Percentiles rank a stretch among this genome's conserved stretches.
Evolutionary conservation across 495 filamentous ascomycete species (phyloP).

Genomic region (Rostrohypoxylon terebratum): DNA sequence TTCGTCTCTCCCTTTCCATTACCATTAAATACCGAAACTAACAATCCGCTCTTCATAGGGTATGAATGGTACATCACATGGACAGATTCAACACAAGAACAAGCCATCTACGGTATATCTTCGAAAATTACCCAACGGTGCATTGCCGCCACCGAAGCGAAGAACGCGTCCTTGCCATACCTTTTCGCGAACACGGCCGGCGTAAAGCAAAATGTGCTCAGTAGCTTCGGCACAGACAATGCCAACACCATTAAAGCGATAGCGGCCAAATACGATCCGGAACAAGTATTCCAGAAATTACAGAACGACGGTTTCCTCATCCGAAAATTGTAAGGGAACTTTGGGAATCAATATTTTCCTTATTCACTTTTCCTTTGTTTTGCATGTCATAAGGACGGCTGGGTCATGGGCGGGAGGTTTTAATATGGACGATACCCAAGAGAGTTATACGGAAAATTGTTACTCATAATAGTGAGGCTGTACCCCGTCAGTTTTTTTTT

Average conservation of each 20-base stretch:
- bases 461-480: not conserved
- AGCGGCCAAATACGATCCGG: constrained; percentile 60
- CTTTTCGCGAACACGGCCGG: constrained; percentile 68
- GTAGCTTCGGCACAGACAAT: constrained; percentile 57
- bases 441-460: not conserved
- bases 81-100: constrained; percentile 21
- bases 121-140: constrained; percentile 34
- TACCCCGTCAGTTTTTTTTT: not conserved
- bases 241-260: constrained; percentile 48
- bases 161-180: constrained; percentile 62
- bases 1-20: constrained; percentile 20
- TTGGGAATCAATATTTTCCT: not conserved
- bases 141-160: constrained; percentile 53
- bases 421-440: constrained; percentile 4
- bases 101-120: constrained; percentile 23
- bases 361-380: constrained; percentile 1
- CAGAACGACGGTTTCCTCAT: constrained; percentile 55
- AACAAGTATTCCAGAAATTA: constrained; percentile 55
- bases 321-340: constrained; percentile 28
- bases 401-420: constrained; percentile 15
- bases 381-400: not conserved
- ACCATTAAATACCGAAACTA: constrained; percentile 1
- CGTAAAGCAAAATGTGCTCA: constrained; percentile 56
- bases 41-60: constrained; percentile 20
- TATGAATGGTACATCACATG: constrained; percentile 43